Base-by-base conservation (phyloP, 2,329 filamentous ascomycete genomes). In the Raffaelea arxii region DNA sequence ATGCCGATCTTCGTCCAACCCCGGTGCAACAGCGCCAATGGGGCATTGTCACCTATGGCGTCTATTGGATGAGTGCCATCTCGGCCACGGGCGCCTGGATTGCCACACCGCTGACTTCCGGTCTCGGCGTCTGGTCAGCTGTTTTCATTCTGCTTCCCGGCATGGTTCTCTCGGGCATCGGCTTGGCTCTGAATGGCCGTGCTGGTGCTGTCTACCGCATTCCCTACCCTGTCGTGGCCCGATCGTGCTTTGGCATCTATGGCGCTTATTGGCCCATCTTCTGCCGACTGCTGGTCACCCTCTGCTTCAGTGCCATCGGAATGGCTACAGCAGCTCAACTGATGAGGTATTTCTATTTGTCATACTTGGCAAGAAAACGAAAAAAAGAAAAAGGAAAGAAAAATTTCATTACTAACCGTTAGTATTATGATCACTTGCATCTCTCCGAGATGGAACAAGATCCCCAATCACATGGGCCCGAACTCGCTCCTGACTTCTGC, bases 391-490 rank as follows among this genome's bases (percentile, higher is more conserved):
- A 6, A 18, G 35, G 16, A 37, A n/a, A n/a, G 6, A 37, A 18
- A 18, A 21, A 68, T 21, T 21, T 21, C 23, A n/a, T 21, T 37
- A 16, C 27, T 32, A 32, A 32, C 16, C 16, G 11, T 19, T 21
- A 39, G 37, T 19, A 21, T 39, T 14, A 21, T 39, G 37, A 5
- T 39, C 18, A 9, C 37, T 6, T 39, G 37, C 37, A 39, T 39
- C 6, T 9, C 37, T 12, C 37, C 37, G 6, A 39, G 36, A 16
- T 44, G 30, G 25, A 18, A 32, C 0, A 54, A 59, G 4, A 61
- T 70, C 6, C 60, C 60, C 0, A 64, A 70, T 37, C 30, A 24
- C 4, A 47, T 44, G 46, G 46, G 41, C 25, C 9, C 11, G 6
- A 25, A 37, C 18, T 47, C 46, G 14, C 23, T 41, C 10, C 19